Evolutionary conservation across 139 green algal species (phyloP), one percentile per base, ranked within the genome.

Genomic region (Volvox africanus): DNA sequence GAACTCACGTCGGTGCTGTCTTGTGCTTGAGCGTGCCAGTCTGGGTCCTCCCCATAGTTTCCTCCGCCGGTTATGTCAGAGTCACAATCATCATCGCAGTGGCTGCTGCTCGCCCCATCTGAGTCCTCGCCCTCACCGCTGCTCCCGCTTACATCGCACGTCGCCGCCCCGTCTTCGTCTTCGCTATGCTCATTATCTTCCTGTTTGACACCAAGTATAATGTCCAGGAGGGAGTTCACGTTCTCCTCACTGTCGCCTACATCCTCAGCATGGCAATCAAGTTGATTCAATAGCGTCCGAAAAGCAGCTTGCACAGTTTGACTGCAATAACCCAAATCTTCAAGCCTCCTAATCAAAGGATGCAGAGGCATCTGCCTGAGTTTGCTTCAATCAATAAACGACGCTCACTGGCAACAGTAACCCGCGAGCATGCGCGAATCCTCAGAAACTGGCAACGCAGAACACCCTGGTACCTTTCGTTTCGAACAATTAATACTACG

Each of bases 171-270:
- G 24, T 88, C 35, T 61, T 9, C 17, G 20, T 71, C 84, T 50
- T 50, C 5, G 65, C 21, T 24, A 13, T 32, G 20, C 12, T 73
- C 50, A 19, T 61, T 33, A 24, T 28, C 2, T n/a, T 61, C 36
- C 11, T 55, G 35, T 55, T 80, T 11, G 5, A 5, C 69, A 2
- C 69, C 71, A 32, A 32, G 28, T 32, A 90, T 81, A 26, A 90
- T 76, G 28, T 90, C 86, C 1, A 90, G 50, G 6, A 90, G 13
- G 12, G 50, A 44, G 30, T 90, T 90, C 24, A 90, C 30, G 30
- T 11, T 26, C 1, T 35, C 36, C 50, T 83, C 73, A 22, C 32
- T 55, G 32, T 69, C 86, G 30, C 73, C 28, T 1, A 90, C 33
- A 32, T 90, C 86, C 1, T 22, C 30, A 3, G 50, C 71, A 9